Base-by-base conservation (phyloP, 2,329 filamentous ascomycete genomes). In the Knoxdaviesia capensis region DNA sequence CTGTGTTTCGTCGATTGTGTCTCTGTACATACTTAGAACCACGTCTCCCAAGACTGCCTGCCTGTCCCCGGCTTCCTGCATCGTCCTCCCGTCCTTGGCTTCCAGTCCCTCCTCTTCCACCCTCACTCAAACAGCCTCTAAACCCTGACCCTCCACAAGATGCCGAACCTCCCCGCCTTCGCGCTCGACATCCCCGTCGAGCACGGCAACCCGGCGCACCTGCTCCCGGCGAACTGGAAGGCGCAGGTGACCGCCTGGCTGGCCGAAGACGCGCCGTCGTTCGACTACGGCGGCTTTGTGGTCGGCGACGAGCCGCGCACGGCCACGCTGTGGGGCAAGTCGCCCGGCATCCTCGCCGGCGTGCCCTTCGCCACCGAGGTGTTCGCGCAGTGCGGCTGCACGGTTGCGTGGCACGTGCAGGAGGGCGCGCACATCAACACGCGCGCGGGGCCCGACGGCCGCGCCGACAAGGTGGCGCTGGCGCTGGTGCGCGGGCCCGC, bases 271-370 rank as follows among this genome's bases (percentile, higher is more conserved):
- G 92, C 86, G 3, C 90, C 90, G 5, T 90, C 84, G 42, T 88
- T 94, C 61, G 90, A 98, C 67, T 94, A 94, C 58, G 90, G 84
- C 53, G 90, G 90, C 46, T 98, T 93, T 59, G 90, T 98, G 6
- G 90, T 98, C 29, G 90, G 90, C 48, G 74, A 81, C 35, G 63
- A 61, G 31, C 59, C 63, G 6, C 71, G 73, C 45, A 72, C 68
- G 9, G 78, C 78, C 20, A 80, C 73, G 5, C 68, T 83, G 35
- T 79, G 71, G 61, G 74, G 69, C 46, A 83, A 82, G 57, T 76
- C 72, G n/a, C 56, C 65, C 3, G 90, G 90, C 47, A 69, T 96
- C 40, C 67, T 98, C 39, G 90, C 90, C 36, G 90, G 90, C 43
- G 74, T 90, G 4, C 90, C 90, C 2, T 98, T 98, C 65, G 87